Percentiles rank a stretch among this genome's conserved stretches.
Evolutionary conservation across 2,329 filamentous ascomycete genomes (phyloP).

Genomic region (Trichothecium sympodiale): DNA sequence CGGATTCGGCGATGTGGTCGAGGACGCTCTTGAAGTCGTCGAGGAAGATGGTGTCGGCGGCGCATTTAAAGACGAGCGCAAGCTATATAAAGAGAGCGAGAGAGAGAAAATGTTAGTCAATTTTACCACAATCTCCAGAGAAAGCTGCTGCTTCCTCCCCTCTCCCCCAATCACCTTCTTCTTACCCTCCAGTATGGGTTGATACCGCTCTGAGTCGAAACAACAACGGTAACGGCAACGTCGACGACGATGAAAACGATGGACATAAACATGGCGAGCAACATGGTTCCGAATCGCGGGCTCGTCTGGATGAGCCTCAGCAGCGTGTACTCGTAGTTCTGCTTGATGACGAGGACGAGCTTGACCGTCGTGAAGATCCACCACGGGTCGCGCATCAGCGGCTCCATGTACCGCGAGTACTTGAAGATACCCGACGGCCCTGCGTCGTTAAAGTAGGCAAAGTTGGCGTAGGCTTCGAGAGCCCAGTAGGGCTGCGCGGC

Average conservation of each 20-base stretch:
- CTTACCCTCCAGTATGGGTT: constrained; percentile 9
- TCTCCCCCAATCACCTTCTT: background rate
- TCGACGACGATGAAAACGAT: constrained; percentile 8
- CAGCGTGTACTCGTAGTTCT: constrained; percentile 8
- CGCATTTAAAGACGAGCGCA: constrained; percentile 10
- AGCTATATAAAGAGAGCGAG: constrained; percentile 3
- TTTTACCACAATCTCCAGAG: too few species aligned
- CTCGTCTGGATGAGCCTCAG: constrained; percentile 5
- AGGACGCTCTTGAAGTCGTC: constrained; percentile 10
- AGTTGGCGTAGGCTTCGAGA: constrained; percentile 8
- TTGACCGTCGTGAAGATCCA: constrained; percentile 9
- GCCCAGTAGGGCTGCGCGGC: constrained; percentile 8
- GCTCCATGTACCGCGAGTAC: constrained; percentile 6
- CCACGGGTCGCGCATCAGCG: constrained; percentile 7
- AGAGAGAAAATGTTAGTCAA: background rate
- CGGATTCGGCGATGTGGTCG: constrained; percentile 7
- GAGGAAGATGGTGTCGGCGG: constrained; percentile 9
- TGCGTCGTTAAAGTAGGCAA: constrained; percentile 7
- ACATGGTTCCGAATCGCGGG: constrained; percentile 8
- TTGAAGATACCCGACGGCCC: constrained; percentile 3
- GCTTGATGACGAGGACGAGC: constrained; percentile 8
- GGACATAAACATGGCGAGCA: constrained; percentile 8
- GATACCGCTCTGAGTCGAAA: constrained; percentile 6
- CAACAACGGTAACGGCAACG: constrained; percentile 2
- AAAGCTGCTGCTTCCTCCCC: too few species aligned